Evolutionary conservation across 2,329 filamentous ascomycete species (phyloP).

Genomic region (Botrytis paeoniae): DNA sequence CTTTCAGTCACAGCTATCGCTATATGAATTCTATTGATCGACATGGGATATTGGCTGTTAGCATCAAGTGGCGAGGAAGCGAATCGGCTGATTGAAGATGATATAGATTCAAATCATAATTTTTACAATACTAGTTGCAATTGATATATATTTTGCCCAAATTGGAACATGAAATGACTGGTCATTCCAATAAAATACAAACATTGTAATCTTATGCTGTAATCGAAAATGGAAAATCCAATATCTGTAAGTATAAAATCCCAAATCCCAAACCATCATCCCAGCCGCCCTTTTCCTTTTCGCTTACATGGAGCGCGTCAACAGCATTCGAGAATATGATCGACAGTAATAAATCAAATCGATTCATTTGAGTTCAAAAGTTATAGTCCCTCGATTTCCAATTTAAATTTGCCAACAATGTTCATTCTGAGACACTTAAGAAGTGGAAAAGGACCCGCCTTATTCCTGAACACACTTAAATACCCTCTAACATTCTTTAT

Average conservation of each 20-base stretch:
- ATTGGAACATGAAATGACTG: background rate
- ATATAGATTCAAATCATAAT: too few relatives aligned
- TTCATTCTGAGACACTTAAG: background rate
- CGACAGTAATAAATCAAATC: background rate
- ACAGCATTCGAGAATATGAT: background rate
- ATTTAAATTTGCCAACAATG: background rate
- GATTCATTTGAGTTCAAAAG: background rate
- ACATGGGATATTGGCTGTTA: background rate
- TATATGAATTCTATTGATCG: background rate
- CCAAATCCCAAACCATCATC: background rate
- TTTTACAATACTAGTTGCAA: too few relatives aligned
- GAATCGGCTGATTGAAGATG: background rate
- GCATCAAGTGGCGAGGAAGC: background rate
- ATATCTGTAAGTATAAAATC: too few relatives aligned
- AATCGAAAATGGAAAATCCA: background rate
- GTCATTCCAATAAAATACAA: background rate
- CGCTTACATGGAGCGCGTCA: background rate
- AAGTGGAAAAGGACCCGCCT: background rate
- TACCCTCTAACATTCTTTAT: background rate
- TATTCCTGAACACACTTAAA: background rate
- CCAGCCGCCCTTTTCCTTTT: background rate
- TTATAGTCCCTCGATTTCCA: background rate
- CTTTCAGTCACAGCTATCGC: background rate
- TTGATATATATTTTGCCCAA: too few relatives aligned
- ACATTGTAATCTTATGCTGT: background rate